Percentiles rank a stretch among this genome's conserved stretches.
These are phyloP conservation scores for Helotiales sp. DNA, from an alignment of 2,329 filamentous ascomycete genomes.

Conservation along the genomic window DNA sequence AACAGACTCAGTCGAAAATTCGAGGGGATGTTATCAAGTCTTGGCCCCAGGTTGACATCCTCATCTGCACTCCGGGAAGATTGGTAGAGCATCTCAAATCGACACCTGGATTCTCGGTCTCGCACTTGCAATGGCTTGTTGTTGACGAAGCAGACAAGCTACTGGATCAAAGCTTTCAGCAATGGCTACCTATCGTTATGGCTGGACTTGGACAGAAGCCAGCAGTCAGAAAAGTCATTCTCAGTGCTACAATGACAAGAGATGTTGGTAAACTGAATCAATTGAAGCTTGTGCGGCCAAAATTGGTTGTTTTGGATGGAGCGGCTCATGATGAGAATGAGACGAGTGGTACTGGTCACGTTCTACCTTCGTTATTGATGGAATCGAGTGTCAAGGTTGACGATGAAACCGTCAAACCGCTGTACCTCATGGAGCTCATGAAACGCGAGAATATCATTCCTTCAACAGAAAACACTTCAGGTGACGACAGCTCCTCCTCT, in stretches of 20 bases:
- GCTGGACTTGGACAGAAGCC: conserved; percentile 52
- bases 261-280: conserved; percentile 81
- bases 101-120: conserved; percentile 80
- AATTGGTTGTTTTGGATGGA: conserved; percentile 74
- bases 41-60: conserved; percentile 78
- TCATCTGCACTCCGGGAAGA: conserved; percentile 90
- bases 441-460: conserved; percentile 56
- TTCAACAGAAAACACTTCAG: conserved; percentile 42
- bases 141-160: conserved; percentile 95
- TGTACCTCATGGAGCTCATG: conserved; percentile 83
- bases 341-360: conserved; percentile 47
- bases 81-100: conserved; percentile 88
- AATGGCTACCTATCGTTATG: conserved; percentile 80
- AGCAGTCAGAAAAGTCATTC: conserved; percentile 76
- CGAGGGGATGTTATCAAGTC: conserved; percentile 68
- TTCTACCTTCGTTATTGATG: conserved; percentile 65
- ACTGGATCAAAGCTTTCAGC: conserved; percentile 88
- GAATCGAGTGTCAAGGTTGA: conserved; percentile 73
- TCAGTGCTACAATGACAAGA: conserved; percentile 90
- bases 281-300: conserved; percentile 74
- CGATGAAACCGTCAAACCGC: conserved; percentile 74
- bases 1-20: conserved; percentile 48
- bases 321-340: conserved; percentile 35
- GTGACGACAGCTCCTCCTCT: conserved; percentile 37
- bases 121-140: conserved; percentile 83